A percentile compares a stretch with the other conserved stretches of the same genome.
Conservation (phyloP, 169 alveolate genomes). For the Plasmodium yoelii region DNA sequence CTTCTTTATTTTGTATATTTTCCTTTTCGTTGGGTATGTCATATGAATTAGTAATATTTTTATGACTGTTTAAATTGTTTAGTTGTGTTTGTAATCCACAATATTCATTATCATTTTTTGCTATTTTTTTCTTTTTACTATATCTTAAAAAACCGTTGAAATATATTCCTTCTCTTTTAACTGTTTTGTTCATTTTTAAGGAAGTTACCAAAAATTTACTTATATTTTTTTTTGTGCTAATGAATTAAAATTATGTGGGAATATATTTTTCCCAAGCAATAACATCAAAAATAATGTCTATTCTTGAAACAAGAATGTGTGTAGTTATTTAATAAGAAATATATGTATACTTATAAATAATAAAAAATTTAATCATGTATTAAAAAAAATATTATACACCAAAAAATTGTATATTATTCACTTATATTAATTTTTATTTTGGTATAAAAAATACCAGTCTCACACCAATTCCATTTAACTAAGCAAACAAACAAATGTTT, state of each 20-base stretch:
- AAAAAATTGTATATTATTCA: too few species aligned
- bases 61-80: too few species aligned
- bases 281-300: too few species aligned
- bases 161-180: conserved; percentile 32
- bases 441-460: too few species aligned
- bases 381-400: too few species aligned
- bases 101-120: conserved; percentile 3
- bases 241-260: background rate
- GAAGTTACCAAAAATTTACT: background rate
- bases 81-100: background rate
- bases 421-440: too few species aligned
- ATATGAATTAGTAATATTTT: background rate
- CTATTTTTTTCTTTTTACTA: conserved; percentile 31
- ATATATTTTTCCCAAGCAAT: background rate
- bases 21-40: background rate
- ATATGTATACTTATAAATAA: too few species aligned
- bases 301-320: too few species aligned
- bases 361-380: too few species aligned
- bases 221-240: background rate
- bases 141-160: conserved; percentile 59
- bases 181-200: conserved; percentile 16
- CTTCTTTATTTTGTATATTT: background rate
- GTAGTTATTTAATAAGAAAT: too few species aligned
- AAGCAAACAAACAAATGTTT: too few species aligned
- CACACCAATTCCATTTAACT: too few species aligned